Evolutionary conservation across 2,329 filamentous ascomycete genomes (phyloP), one percentile per base, ranked within the genome.

Genomic region (Westerdykella sp.): DNA sequence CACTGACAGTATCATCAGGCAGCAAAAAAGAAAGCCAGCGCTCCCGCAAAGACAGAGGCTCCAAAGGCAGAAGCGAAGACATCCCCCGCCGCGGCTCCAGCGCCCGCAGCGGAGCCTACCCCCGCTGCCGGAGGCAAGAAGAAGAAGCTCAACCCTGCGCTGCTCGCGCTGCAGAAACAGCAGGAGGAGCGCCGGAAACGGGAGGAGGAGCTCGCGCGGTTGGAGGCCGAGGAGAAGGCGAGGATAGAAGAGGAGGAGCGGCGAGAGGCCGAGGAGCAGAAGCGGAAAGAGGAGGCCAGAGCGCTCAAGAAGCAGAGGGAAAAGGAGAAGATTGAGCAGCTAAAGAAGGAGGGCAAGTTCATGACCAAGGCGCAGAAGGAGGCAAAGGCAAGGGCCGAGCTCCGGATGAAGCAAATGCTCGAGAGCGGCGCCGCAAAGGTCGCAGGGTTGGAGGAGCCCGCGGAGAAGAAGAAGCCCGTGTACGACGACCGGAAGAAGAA

Each of bases 301-400:
- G 81, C 81, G 1, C 69, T 81, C 35, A 91, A 86, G 76, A 93
- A 91, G 74, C 85, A 88, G 59, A 88, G 80, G 63, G 87, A 94
- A 59, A 91, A 86, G 73, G 85, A 90, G 66, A 87, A 79, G 68
- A 83, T 91, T 47, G 87, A 93, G 62, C 84, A 91, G 70, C 78
- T 88, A 44, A 93, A 91, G 78, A 87, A 85, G 66, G 86, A 89
- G 65, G 87, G 87, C 65, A 91, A 87, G 61, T 91, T 85, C 69
- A 72, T 91, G 59, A 91, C 87, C 53, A 90, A 91, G 69, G 86
- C 87, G 12, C 86, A 94, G 64, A 86, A 83, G 62, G 85, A 90
- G 57, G 85, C 87, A 61, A 87, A 88, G 70, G 82, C 83, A 18
- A 79, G 82, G 57, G 84, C 87, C 55, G 85, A 91, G 69, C 74